A percentile compares a stretch with the other conserved stretches of the same genome.
Conservation (phyloP, 2,329 filamentous ascomycete genomes). For the Tolypocladium ophioglossoides region DNA sequence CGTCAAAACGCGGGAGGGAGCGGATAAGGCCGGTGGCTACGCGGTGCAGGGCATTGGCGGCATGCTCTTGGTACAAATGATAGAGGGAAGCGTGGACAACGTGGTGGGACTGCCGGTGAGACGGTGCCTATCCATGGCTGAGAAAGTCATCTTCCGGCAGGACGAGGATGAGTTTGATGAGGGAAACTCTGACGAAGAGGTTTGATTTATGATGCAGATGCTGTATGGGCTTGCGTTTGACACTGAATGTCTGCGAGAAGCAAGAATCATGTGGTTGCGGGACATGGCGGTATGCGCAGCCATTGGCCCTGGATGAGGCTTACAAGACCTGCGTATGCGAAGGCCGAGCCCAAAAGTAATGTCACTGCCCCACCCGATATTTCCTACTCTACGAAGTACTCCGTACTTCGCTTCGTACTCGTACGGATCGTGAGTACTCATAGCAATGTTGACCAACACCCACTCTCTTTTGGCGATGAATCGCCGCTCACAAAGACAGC, state of each 20-base stretch:
- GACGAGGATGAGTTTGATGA: constrained; percentile 48
- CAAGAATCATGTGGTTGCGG: background rate
- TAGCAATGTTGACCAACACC: too few relatives aligned
- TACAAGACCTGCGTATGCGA: background rate
- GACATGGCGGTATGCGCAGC: background rate
- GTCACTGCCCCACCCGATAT: too few relatives aligned
- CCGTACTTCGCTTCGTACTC: too few relatives aligned
- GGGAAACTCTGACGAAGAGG: constrained; percentile 31
- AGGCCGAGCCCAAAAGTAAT: too few relatives aligned
- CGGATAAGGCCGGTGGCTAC: constrained; percentile 93
- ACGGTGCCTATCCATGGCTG: constrained; percentile 67
- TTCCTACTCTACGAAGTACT: too few relatives aligned
- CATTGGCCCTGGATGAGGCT: background rate
- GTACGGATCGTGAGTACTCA: too few relatives aligned
- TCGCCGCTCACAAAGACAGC: too few relatives aligned
- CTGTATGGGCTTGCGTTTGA: background rate
- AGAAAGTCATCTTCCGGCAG: constrained; percentile 74
- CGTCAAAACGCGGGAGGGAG: constrained; percentile 78
- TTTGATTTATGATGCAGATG: background rate
- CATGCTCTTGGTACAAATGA: constrained; percentile 75
- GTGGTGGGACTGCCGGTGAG: constrained; percentile 84
- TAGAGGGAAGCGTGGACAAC: constrained; percentile 88
- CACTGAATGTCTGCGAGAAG: background rate
- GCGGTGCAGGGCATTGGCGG: constrained; percentile 83
- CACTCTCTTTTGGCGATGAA: too few relatives aligned